Evolutionary conservation across 2,329 filamentous ascomycete genomes (phyloP).

Genomic region (Epichloe amarillans): DNA sequence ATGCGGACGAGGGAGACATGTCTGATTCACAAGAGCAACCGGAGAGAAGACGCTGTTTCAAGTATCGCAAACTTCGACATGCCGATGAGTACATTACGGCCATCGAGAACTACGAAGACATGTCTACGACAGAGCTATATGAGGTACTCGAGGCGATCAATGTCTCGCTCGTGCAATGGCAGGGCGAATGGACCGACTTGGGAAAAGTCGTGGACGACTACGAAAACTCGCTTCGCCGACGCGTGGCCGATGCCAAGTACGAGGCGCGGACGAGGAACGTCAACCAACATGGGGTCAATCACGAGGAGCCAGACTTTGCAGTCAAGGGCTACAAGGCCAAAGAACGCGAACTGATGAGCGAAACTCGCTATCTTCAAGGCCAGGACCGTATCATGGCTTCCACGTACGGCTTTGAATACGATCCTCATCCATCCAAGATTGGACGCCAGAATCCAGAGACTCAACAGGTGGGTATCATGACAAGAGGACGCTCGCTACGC

Average conservation of each 20-base stretch:
- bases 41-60: conserved; percentile 21
- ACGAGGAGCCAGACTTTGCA: conserved; percentile 38
- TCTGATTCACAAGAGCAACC: conserved; percentile 21
- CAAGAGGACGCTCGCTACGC: conserved; percentile 38
- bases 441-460: conserved; percentile 45
- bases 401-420: conserved; percentile 48
- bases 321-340: conserved; percentile 39
- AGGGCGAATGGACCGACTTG: conserved; percentile 39
- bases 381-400: conserved; percentile 47
- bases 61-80: conserved; percentile 37
- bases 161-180: conserved; percentile 34
- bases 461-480: conserved; percentile 37
- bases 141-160: conserved; percentile 31
- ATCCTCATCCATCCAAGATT: conserved; percentile 42
- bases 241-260: conserved; percentile 33
- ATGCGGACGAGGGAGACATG: conserved; percentile 22
- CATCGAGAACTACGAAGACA: conserved; percentile 36
- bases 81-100: conserved; percentile 34
- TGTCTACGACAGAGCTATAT: conserved; percentile 33
- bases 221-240: conserved; percentile 40
- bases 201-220: conserved; percentile 41
- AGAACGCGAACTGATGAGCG: conserved; percentile 27
- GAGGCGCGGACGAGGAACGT: conserved; percentile 31
- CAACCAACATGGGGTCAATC: conserved; percentile 25
- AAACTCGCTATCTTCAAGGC: conserved; percentile 33